Conservation (phyloP, 768 basidiomycete species). For the Lentinula guzmanii region DNA sequence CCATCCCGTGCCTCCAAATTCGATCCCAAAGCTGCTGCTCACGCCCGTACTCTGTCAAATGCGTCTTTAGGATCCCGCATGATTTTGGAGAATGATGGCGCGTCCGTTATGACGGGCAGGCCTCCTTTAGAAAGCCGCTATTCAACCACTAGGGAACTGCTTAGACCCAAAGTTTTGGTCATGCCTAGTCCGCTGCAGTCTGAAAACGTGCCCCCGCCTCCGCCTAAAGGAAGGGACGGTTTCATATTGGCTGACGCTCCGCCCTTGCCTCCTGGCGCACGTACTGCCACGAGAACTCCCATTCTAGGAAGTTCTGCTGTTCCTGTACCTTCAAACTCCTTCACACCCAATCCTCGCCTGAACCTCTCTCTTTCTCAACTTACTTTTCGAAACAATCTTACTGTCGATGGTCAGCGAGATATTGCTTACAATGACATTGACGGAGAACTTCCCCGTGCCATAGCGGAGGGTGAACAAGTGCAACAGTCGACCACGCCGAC, state of each 20-base stretch:
- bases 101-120: constrained; percentile 34
- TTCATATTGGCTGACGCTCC: constrained; percentile 67
- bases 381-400: constrained; percentile 78
- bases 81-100: constrained; percentile 50
- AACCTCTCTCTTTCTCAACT: constrained; percentile 75
- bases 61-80: constrained; percentile 63
- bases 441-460: constrained; percentile 59
- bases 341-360: constrained; percentile 72
- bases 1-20: constrained; percentile 67
- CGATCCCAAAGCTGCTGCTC: constrained; percentile 68
- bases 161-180: constrained; percentile 87
- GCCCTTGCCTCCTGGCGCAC: constrained; percentile 72
- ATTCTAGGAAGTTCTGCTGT: constrained; percentile 27
- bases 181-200: constrained; percentile 88
- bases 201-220: constrained; percentile 23
- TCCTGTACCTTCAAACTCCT: constrained; percentile 54
- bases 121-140: constrained; percentile 35
- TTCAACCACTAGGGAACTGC: constrained; percentile 70
- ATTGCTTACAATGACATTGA: constrained; percentile 58
- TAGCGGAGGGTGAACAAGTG: constrained; percentile 73
- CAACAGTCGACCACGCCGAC: constrained; percentile 28
- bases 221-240: constrained; percentile 39
- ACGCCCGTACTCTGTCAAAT: constrained; percentile 55
- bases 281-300: constrained; percentile 44
- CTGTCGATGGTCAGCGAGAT: constrained; percentile 62